Evolutionary conservation across 2,329 filamentous ascomycete genomes (phyloP).

Genomic region (Diaporthe batatas): DNA sequence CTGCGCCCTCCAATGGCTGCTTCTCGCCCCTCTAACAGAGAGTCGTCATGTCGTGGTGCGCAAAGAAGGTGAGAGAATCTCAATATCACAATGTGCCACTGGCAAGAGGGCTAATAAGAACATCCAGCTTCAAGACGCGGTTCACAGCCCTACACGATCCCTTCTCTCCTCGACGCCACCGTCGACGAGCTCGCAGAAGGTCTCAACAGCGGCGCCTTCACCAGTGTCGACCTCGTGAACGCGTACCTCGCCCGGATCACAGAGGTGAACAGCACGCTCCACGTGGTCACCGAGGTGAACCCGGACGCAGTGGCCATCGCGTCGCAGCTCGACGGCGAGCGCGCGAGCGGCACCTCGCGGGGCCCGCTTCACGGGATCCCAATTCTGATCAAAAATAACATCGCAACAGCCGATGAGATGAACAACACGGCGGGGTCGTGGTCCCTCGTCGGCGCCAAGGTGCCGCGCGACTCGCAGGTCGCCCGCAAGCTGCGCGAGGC

Average conservation of each 20-base stretch:
- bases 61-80: not conserved
- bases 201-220: constrained; percentile 51
- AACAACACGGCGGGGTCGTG: constrained; percentile 75
- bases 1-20: constrained; percentile 23
- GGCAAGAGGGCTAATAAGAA: not conserved
- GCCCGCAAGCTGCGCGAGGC: constrained; percentile 63
- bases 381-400: constrained; percentile 76
- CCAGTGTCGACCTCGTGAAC: constrained; percentile 54
- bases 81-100: not conserved
- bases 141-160: constrained; percentile 43
- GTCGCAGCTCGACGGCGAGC: constrained; percentile 50
- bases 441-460: constrained; percentile 70
- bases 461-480: constrained; percentile 69
- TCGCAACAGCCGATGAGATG: constrained; percentile 73
- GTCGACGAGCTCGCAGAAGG: constrained; percentile 52
- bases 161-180: constrained; percentile 51
- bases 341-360: constrained; percentile 42
- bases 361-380: constrained; percentile 74
- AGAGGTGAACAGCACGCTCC: constrained; percentile 52
- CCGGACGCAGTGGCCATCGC: constrained; percentile 57
- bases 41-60: constrained; percentile 7
- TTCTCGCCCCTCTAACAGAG: not conserved
- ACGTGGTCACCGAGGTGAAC: constrained; percentile 54
- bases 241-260: constrained; percentile 49
- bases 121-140: not conserved